Conservation (phyloP, 176 grass and related monocot genomes). For the Cenchrus fungigraminus region DNA sequence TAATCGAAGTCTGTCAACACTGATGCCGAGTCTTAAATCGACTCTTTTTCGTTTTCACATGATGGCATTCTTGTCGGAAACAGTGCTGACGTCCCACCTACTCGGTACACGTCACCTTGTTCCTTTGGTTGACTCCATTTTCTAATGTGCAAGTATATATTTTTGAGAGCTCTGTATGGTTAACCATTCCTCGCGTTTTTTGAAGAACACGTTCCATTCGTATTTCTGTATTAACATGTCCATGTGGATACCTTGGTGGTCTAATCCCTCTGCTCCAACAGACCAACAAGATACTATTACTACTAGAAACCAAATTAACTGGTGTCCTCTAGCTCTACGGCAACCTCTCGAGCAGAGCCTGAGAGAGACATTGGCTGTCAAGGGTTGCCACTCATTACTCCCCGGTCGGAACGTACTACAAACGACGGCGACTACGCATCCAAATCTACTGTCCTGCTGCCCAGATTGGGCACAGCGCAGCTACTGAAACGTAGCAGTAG, state of each 20-base stretch:
- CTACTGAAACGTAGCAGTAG: constrained; percentile 16
- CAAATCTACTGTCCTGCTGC: not conserved
- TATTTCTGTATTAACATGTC: not conserved
- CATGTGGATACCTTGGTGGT: not conserved
- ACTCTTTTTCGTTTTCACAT: not conserved
- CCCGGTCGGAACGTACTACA: not conserved
- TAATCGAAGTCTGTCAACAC: not conserved
- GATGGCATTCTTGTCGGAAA: not conserved
- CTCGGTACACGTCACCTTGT: not conserved
- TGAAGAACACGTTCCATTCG: not conserved
- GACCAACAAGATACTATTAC: not conserved
- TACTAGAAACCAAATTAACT: not conserved
- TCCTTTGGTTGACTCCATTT: not conserved
- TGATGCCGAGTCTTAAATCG: no score
- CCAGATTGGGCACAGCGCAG: not conserved
- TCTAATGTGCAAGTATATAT: not conserved
- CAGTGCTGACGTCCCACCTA: not conserved
- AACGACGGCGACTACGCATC: not conserved
- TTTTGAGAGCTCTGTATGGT: not conserved
- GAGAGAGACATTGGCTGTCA: not conserved
- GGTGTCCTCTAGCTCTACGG: not conserved
- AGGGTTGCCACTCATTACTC: not conserved
- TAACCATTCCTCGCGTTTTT: not conserved
- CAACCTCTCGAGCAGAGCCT: not conserved
- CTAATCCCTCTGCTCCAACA: not conserved